phyloP scores from a whole-genome alignment of 495 filamentous ascomycete genomes.

The Xylaria flabelliformis region DNA sequence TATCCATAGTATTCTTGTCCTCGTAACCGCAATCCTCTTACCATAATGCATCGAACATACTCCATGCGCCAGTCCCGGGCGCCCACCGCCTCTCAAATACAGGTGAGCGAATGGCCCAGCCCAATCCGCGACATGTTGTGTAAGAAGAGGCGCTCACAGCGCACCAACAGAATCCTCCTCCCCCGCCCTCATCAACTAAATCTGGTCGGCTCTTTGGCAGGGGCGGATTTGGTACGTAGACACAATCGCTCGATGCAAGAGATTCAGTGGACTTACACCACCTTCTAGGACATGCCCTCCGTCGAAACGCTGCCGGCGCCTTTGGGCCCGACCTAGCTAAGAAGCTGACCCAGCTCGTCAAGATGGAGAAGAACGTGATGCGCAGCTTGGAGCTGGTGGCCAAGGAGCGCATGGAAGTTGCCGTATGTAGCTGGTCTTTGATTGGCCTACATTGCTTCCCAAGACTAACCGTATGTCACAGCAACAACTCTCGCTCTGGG shows the following conservation, averaged over 20 bases:
- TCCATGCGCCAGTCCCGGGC: slow-evolving; percentile 97
- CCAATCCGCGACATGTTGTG: background rate
- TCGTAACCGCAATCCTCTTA: background rate
- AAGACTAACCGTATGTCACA: slow-evolving; percentile 43
- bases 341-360: slow-evolving; percentile 96
- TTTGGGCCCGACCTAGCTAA: slow-evolving; percentile 96
- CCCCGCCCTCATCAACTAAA: slow-evolving; percentile 90
- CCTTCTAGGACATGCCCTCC: slow-evolving; percentile 84
- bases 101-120: slow-evolving; percentile 39
- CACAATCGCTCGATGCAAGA: background rate
- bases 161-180: slow-evolving; percentile 81
- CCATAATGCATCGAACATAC: slow-evolving; percentile 93
- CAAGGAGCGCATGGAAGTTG: slow-evolving; percentile 96
- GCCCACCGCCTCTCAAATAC: slow-evolving; percentile 71
- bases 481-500: slow-evolving; percentile 99
- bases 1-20: background rate
- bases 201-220: slow-evolving; percentile 85
- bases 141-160: slow-evolving; percentile 26
- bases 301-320: slow-evolving; percentile 86
- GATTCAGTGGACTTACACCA: slow-evolving; percentile 30
- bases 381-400: slow-evolving; percentile 95
- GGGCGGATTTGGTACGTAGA: slow-evolving; percentile 73
- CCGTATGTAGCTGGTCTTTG: slow-evolving; percentile 64
- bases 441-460: background rate
- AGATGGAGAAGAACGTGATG: slow-evolving; percentile 99